phyloP scores from a whole-genome alignment of 2,329 filamentous ascomycete species.

The Penicillium capsulatum region DNA sequence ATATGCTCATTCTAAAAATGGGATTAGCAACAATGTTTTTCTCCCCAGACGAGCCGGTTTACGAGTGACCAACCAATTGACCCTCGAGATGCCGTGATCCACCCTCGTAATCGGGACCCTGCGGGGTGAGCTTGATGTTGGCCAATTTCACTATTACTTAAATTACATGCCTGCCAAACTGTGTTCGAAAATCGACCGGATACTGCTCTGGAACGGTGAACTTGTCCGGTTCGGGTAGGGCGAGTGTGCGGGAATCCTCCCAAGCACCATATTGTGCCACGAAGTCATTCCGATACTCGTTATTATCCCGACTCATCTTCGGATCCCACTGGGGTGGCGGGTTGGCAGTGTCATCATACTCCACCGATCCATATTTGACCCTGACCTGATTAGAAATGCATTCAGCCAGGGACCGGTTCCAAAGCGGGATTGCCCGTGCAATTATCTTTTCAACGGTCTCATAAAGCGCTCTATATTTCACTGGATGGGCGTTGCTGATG shows the following conservation, averaged over 20 bases:
- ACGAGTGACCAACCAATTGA: constrained; percentile 17
- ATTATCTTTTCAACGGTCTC: constrained; percentile 11
- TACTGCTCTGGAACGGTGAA: constrained; percentile 1
- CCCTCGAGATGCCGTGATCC: constrained; percentile 47
- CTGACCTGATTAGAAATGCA: not conserved
- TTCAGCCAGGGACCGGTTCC: constrained; percentile 2
- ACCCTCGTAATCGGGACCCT: constrained; percentile 53
- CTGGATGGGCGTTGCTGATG: constrained; percentile 11
- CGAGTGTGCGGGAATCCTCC: not conserved
- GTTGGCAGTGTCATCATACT: constrained; percentile 1
- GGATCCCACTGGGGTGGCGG: not conserved
- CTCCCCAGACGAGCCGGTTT: too few species aligned
- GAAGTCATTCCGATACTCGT: not conserved
- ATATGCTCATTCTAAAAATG: constrained; percentile 54
- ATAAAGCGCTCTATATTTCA: constrained; percentile 3
- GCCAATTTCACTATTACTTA: constrained; percentile 59
- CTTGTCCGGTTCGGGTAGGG: constrained; percentile 13
- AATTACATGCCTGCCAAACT: constrained; percentile 35
- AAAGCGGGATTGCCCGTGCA: constrained; percentile 9
- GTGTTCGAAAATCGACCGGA: constrained; percentile 17
- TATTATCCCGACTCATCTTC: not conserved
- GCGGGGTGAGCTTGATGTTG: constrained; percentile 57
- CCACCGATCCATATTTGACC: not conserved
- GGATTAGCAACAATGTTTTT: too few species aligned
- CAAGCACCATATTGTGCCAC: too few species aligned